Evolutionary conservation across 345 rosid genomes (phyloP), one percentile per base, ranked within the genome.

Genomic region (Excoecaria agallocha): DNA sequence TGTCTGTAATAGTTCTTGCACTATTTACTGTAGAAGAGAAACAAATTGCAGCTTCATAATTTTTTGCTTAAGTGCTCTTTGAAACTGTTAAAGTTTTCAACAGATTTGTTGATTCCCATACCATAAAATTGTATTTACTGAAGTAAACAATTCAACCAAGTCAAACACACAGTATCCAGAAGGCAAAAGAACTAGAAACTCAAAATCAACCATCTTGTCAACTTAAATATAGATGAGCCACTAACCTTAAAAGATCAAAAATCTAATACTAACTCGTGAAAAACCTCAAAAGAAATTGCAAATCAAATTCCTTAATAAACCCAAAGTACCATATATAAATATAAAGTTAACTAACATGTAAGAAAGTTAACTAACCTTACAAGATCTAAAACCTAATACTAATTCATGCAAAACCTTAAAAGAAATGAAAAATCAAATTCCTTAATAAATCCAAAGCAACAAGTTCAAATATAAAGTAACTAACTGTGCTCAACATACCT

Each of bases 401-500:
- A 10, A 43, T 43, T 43, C 48, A 43, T 3, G 48, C 10, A 5
- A 6, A 54, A 54, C 57, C 20, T 20, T 30, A 41, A 65, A 65
- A 12, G 17, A 45, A 66, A 66, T 7, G 9, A 3, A n/a, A 38
- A 55, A 58, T 16, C 15, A 56, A 70, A 57, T 35, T 70, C 38
- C 51, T 43, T 3, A 43, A 57, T 22, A 24, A 54, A 55, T 10
- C 64, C 19, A 22, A 7, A 41, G 38, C 22, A 38, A 2, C 10
- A 19, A 46, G 6, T 12, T 20, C 30, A 30, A 0, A 30, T 30
- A 30, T 30, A 30, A 30, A 30, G 30, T 30, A 30, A 30, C 30
- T 30, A 30, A 30, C 30, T 62, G 30, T 17, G n/a, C 20, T 41
- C 0, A 7, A 8, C 24, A 58, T 58, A 92, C 97, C 95, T 92